Base-by-base conservation (phyloP, 805 yeast genomes). In the Metschnikowia kofuensis region DNA sequence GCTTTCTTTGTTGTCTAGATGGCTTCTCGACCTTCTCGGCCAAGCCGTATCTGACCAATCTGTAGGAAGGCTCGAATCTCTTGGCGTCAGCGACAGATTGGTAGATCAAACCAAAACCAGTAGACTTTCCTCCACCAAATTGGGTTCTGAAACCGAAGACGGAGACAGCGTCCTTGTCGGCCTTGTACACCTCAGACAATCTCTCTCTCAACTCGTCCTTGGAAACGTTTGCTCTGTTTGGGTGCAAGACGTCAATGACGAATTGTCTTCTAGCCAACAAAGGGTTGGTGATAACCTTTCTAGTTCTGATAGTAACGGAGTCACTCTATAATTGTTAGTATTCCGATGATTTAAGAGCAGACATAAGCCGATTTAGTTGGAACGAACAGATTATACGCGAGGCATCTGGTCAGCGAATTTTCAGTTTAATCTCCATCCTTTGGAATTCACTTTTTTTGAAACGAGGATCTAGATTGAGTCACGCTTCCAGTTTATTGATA, bases 1-100 rank as follows among this genome's bases (percentile, higher is more conserved):
- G 98, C 81, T 94, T 94, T 85, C 99, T 89, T 84, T 94, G 99
- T 83, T 91, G 97, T 90, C 98, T 91, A 69, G 97, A 89, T 68
- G 96, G 82, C 84, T 89, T 90, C 79, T 92, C 97, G 70, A 86
- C 91, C 85, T 89, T 90, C 67, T 80, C 81, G 73, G 96, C 97
- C 74, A 91, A 84, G 72, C 98, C 98, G 84, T 89, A 87, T 87
- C 99, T 91, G 68, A 94, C 96, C 74, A 89, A 89, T 82, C 99
- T 91, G 95, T 94, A 94, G 65, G 89, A 74, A 81, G 99, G 99
- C 84, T 94, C 99, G 77, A 94, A 92, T 79, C 85, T 91, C 87
- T 91, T 89, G 74, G 96, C 92, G 74, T 91, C 96, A 68, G 95
- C 97, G 70, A 83, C 89, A 67, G 96, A 88, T 87, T 89, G 92